Percentiles rank a stretch among this genome's conserved stretches.
Evolutionary conservation across 371 early-diverging fungal species (phyloP).

Genomic region (Blakeslea trispora): DNA sequence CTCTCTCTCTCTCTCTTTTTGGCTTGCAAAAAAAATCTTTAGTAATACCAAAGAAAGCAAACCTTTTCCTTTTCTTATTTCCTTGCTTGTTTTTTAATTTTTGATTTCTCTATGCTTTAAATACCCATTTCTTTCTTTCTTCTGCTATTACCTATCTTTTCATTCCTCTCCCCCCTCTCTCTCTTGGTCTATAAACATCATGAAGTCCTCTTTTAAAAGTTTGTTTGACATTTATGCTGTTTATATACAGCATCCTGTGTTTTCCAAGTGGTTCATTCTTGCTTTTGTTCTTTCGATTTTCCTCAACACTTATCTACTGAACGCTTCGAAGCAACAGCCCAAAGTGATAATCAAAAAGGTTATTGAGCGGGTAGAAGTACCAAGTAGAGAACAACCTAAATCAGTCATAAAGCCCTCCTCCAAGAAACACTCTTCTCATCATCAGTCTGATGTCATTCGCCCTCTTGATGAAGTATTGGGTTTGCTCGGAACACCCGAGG

Average conservation of each 20-base stretch:
- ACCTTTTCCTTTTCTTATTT: too few relatives aligned
- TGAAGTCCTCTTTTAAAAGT: constrained; percentile 37
- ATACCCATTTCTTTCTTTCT: too few relatives aligned
- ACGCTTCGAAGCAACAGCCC: constrained; percentile 52
- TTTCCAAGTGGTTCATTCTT: constrained; percentile 58
- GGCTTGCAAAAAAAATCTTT: too few relatives aligned
- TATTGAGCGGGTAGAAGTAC: constrained; percentile 3
- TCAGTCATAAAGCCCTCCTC: background rate
- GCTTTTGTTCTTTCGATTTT: constrained; percentile 53
- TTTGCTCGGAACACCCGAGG: constrained; percentile 54
- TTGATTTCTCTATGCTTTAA: too few relatives aligned
- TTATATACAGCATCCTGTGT: constrained; percentile 59
- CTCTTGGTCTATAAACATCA: background rate
- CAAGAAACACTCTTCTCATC: constrained; percentile 1
- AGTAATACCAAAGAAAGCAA: too few relatives aligned
- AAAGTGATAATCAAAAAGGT: constrained; percentile 19
- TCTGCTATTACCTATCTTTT: too few relatives aligned
- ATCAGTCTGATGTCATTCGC: constrained; percentile 23
- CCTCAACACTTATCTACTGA: constrained; percentile 63
- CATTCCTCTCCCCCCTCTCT: too few relatives aligned
- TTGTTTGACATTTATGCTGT: constrained; percentile 51
- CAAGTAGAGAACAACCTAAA: background rate
- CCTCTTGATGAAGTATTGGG: constrained; percentile 60
- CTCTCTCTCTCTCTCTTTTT: too few relatives aligned
- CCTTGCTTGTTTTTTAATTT: too few relatives aligned